phyloP scores from a whole-genome alignment of 2,329 filamentous ascomycete genomes.

The Monilinia vaccinii-corymbosi region DNA sequence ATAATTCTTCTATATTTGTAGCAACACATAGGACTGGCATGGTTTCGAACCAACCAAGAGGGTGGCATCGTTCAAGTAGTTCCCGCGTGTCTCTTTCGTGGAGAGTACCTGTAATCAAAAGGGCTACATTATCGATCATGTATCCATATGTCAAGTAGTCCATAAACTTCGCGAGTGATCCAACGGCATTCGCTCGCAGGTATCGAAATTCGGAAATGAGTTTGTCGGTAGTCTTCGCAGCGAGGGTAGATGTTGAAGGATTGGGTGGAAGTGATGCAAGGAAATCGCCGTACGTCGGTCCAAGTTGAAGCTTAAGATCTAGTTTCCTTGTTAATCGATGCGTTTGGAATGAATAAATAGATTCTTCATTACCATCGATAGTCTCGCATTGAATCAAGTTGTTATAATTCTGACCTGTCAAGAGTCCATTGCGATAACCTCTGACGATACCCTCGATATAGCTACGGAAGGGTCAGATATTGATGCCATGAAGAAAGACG shows the following conservation, averaged over 20 bases:
- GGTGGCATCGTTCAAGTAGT: conserved; percentile 90
- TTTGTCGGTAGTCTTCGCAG: conserved; percentile 94
- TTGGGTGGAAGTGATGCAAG: conserved; percentile 89
- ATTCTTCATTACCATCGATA: conserved; percentile 64
- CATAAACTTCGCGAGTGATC: conserved; percentile 88
- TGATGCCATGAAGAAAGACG: conserved; percentile 8
- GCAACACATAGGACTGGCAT: conserved; percentile 97
- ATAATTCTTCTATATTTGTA: conserved; percentile 96
- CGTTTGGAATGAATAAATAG: background rate
- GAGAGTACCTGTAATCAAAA: conserved; percentile 93
- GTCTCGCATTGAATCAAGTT: conserved; percentile 97
- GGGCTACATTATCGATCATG: conserved; percentile 99
- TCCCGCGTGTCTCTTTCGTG: conserved; percentile 96
- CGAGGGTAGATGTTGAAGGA: conserved; percentile 90
- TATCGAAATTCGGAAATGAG: conserved; percentile 96
- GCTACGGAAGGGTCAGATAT: conserved; percentile 39
- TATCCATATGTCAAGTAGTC: conserved; percentile 98
- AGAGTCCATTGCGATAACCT: conserved; percentile 88
- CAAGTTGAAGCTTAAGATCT: conserved; percentile 98
- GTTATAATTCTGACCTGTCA: conserved; percentile 83
- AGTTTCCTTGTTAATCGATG: conserved; percentile 14
- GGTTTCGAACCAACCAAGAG: conserved; percentile 97
- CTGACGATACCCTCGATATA: conserved; percentile 97
- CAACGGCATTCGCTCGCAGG: conserved; percentile 85
- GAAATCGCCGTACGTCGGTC: conserved; percentile 94